Base-by-base conservation (phyloP, 306 rosid genomes). In the Phaseolus lunatus region DNA sequence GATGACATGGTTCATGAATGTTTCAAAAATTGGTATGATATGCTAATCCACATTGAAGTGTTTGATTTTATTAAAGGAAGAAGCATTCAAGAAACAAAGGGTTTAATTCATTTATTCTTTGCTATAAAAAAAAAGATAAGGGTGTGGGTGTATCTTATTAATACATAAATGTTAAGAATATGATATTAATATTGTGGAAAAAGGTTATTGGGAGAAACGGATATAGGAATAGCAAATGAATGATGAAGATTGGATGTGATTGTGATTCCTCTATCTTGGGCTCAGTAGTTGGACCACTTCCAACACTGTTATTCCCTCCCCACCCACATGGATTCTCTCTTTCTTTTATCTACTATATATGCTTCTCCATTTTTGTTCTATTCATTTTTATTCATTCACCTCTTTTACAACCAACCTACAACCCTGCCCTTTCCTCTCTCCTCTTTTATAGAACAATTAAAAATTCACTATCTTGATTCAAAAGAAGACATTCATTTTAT, bases 201-300 rank as follows among this genome's bases (percentile, higher is more conserved):
- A 5, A 80, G 53, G 14, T 71, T 90, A 89, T 89, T 82, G 94
- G 92, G 33, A 53, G 76, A 68, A 78, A 78, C 6, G 78, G 87
- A 78, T 80, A 67, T 88, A 79, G 92, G 86, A 86, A 82, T 88
- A 75, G 73, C 85, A 70, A 80, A 88, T 85, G 83, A 89, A 88
- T 88, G 86, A 91, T 89, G 94, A 59, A 85, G 57, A 63, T 44
- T 61, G 73, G 59, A 79, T 80, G 76, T 78, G 89, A 87, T 88
- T 91, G 86, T 85, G 94, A 89, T 87, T 84, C 89, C 87, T 72
- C 85, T 49, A 57, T 75, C 81, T 80, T 56, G 81, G 85, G 77
- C 56, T 86, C 75, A 73, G 89, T 41, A 67, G 73, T 86, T 84
- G 87, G 88, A 82, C 87, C 89, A 81, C 82, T 81, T 86, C 16